These are phyloP conservation scores for Neonectria magnoliae DNA, from an alignment of 2,329 filamentous ascomycete genomes.

Conservation along the genomic window DNA sequence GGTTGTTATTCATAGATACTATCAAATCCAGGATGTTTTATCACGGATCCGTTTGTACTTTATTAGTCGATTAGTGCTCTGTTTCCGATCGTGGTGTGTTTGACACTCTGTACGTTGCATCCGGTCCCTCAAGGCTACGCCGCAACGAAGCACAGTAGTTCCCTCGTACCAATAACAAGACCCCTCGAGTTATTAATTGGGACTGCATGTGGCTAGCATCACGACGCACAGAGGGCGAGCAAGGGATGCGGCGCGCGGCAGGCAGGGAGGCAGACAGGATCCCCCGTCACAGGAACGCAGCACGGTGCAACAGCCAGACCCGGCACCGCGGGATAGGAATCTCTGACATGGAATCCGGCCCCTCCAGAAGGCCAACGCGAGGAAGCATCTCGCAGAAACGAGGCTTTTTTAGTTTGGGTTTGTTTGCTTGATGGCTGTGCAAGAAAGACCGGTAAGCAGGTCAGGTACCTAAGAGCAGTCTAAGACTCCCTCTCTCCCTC, in stretches of 20 bases:
- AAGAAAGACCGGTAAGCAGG: background rate
- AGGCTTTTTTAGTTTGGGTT: background rate
- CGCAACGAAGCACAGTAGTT: background rate
- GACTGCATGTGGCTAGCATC: constrained; percentile 36
- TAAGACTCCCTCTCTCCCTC: no score
- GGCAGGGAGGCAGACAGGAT: constrained; percentile 14
- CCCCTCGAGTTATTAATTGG: constrained; percentile 30
- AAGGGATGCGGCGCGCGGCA: constrained; percentile 19
- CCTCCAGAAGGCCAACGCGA: background rate
- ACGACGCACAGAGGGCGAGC: constrained; percentile 27
- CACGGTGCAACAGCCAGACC: constrained; percentile 43
- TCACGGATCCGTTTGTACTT: background rate
- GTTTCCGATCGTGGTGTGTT: background rate
- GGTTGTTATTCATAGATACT: no score
- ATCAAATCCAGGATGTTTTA: background rate
- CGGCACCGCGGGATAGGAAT: constrained; percentile 38
- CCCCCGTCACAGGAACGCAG: constrained; percentile 34
- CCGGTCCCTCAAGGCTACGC: background rate
- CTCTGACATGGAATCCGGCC: constrained; percentile 23
- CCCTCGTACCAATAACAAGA: background rate
- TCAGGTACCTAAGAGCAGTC: no score
- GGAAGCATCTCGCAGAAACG: background rate
- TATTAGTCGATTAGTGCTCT: background rate
- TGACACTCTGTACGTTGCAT: background rate
- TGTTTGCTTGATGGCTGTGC: background rate